A percentile compares a stretch with the other conserved stretches of the same genome.
phyloP scores from a whole-genome alignment of 1,284 basidiomycete genomes.

The Apiotrichum gamsii region DNA sequence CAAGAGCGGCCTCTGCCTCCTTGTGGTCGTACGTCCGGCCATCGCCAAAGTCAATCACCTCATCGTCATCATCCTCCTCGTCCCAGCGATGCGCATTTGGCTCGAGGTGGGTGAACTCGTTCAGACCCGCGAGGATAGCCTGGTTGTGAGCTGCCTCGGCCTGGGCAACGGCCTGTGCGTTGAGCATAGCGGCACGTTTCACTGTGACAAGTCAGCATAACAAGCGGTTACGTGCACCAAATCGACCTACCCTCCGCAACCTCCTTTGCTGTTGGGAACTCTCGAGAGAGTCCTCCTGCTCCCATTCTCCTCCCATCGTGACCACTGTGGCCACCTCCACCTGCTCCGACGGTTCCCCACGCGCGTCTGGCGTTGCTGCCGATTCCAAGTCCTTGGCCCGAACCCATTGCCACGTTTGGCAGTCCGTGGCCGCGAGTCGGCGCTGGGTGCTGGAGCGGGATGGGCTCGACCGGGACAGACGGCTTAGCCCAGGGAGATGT shows the following conservation, averaged over 20 bases:
- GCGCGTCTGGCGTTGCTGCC: slow-evolving; percentile 16
- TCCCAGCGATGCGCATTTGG: slow-evolving; percentile 94
- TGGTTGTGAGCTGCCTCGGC: slow-evolving; percentile 55
- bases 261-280: slow-evolving; percentile 87
- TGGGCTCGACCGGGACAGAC: slow-evolving; percentile 8
- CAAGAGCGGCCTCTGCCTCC: slow-evolving; percentile 29
- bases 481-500: slow-evolving; percentile 45
- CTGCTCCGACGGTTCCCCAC: slow-evolving; percentile 15
- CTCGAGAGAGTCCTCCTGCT: slow-evolving; percentile 28
- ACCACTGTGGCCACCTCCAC: not conserved
- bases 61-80: slow-evolving; percentile 84
- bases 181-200: slow-evolving; percentile 31
- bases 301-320: slow-evolving; percentile 1
- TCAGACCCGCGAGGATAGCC: slow-evolving; percentile 54
- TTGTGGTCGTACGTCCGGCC: slow-evolving; percentile 66
- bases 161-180: slow-evolving; percentile 41
- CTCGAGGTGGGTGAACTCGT: slow-evolving; percentile 85
- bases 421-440: slow-evolving; percentile 19
- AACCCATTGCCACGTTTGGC: slow-evolving; percentile 27
- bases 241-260: slow-evolving; percentile 63
- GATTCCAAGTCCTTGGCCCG: slow-evolving; percentile 25
- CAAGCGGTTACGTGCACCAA: too few species aligned
- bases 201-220: slow-evolving; percentile 17
- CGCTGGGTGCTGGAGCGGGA: slow-evolving; percentile 29
- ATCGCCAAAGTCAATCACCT: slow-evolving; percentile 87